Base-by-base conservation (phyloP, 441 rosid genomes). In the Gossypium davidsonii region DNA sequence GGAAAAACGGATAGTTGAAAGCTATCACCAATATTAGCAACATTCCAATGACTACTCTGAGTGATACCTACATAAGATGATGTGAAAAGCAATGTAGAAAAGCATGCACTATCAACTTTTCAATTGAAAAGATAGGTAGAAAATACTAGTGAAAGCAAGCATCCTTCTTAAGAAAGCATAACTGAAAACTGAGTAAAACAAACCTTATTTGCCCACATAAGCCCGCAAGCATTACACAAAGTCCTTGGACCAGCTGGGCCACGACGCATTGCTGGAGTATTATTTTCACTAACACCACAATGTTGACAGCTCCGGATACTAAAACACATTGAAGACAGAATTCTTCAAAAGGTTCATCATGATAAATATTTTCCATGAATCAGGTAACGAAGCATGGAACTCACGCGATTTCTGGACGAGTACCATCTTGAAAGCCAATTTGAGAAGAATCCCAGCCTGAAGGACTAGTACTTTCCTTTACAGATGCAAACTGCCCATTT, bases 181-280 rank as follows among this genome's bases (percentile, higher is more conserved):
- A 51, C 17, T 10, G 11, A 28, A 8, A 55, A 31, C 39, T 12
- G 23, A 69, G 53, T 14, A 42, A 67, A 53, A 73, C 77, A 72
- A 55, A 90, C 93, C 93, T 87, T 90, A 79, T 90, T 88, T 7
- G 91, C 93, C 96, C 96, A 90, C 92, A 90, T 87, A 37, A 88
- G 88, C 49, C 96, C 96, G 70, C 91, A 90, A 0, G 96, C 93
- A 72, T 90, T 90, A 73, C 93, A 90, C 52, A 88, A 80, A 56
- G 91, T 88, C 79, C 96, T 86, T 44, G 91, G 93, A 76, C 96
- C 96, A 81, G 87, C 89, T 65, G 91, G 96, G 56, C 96, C 96
- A 68, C 91, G 90, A 53, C 91, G 89, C 96, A 88, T 90, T 59
- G 90, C 90, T 28, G 93, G 93, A 75, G 91, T 90, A 76, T 77